Evolutionary conservation across 139 green algal species (phyloP).

Genomic region (Chlamydomonas asymmetrica): DNA sequence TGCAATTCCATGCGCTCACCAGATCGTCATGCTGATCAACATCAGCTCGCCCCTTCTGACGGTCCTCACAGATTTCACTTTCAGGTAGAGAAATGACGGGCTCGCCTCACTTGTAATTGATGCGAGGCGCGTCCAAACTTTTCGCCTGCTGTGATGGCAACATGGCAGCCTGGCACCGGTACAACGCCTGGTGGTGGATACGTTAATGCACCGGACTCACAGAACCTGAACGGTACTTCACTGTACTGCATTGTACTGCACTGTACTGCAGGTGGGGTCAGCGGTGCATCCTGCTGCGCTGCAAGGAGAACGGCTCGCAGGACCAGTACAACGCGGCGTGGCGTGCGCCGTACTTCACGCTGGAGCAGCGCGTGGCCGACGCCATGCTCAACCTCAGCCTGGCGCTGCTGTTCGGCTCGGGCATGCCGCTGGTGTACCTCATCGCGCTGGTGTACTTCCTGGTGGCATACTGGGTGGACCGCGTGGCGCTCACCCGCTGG

Average conservation of each 20-base stretch:
- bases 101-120: too few relatives aligned
- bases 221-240: too few relatives aligned
- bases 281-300: too few relatives aligned
- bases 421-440: conserved; percentile 49
- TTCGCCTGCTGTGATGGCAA: too few relatives aligned
- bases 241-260: conserved; percentile 26
- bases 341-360: conserved; percentile 31
- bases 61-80: not conserved
- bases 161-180: too few relatives aligned
- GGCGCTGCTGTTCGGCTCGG: conserved; percentile 50
- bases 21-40: conserved; percentile 28
- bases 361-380: conserved; percentile 48
- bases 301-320: conserved; percentile 7
- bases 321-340: conserved; percentile 40
- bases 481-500: conserved; percentile 31
- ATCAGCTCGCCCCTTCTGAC: conserved; percentile 17
- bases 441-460: conserved; percentile 27
- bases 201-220: too few relatives aligned
- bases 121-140: too few relatives aligned
- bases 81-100: too few relatives aligned
- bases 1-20: not conserved
- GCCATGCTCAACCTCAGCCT: conserved; percentile 47
- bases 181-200: too few relatives aligned
- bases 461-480: conserved; percentile 33
- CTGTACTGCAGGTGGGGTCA: conserved; percentile 28